A percentile compares a stretch with the other conserved stretches of the same genome.
Conservation (phyloP, 1,139 yeast genomes). For the Taphrina confusa region DNA sequence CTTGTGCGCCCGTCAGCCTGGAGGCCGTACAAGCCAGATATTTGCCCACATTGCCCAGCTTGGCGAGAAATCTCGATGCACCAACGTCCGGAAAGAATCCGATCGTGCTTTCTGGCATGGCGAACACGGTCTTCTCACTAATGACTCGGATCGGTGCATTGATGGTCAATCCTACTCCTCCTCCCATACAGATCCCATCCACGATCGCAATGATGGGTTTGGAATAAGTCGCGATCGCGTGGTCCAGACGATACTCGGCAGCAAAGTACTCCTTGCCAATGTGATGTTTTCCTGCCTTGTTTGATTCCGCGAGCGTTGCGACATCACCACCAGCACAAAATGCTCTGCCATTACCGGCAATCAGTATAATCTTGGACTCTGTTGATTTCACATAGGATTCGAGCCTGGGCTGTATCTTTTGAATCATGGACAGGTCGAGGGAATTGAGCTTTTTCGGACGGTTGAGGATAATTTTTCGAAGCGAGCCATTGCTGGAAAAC, state of each 20-base stretch:
- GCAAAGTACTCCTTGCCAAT: constrained; percentile 56
- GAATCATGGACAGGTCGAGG: constrained; percentile 74
- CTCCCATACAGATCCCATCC: constrained; percentile 96
- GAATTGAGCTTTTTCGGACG: constrained; percentile 85
- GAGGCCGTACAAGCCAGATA: constrained; percentile 87
- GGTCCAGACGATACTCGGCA: constrained; percentile 78
- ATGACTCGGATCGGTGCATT: constrained; percentile 95
- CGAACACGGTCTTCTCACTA: constrained; percentile 83
- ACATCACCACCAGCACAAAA: constrained; percentile 49
- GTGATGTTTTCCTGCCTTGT: constrained; percentile 51
- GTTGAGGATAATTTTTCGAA: constrained; percentile 76
- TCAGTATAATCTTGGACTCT: constrained; percentile 19
- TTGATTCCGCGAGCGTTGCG: constrained; percentile 45
- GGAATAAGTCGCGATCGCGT: constrained; percentile 71
- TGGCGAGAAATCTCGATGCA: constrained; percentile 81
- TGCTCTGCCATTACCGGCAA: constrained; percentile 43
- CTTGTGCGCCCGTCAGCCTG: constrained; percentile 72
- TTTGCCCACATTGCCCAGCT: constrained; percentile 77
- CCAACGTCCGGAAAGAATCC: constrained; percentile 98
- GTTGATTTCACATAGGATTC: constrained; percentile 9
- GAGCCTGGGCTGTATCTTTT: constrained; percentile 70
- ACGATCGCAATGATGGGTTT: constrained; percentile 83
- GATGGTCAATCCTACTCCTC: constrained; percentile 89
- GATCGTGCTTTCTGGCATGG: constrained; percentile 98
- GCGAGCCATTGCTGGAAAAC: constrained; percentile 61